Conservation (phyloP, 2,329 filamentous ascomycete species). For the Pestalotiopsis sp. region DNA sequence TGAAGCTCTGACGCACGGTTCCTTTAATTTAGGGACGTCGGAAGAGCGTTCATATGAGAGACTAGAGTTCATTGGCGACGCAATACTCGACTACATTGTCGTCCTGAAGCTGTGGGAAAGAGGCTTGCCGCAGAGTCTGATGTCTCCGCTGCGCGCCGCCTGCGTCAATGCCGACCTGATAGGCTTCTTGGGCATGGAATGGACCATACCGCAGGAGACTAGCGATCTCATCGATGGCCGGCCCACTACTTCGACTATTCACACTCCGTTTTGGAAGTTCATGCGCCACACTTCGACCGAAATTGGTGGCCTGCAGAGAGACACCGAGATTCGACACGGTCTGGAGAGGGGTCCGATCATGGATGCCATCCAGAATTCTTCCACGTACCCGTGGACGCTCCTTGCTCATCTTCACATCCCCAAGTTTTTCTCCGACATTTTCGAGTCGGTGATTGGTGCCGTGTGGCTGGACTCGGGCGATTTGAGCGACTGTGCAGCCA, state of each 20-base stretch:
- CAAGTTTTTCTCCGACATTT: slow-evolving; percentile 83
- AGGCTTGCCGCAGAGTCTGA: slow-evolving; percentile 52
- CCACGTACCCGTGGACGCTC: slow-evolving; percentile 74
- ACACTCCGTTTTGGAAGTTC: slow-evolving; percentile 67
- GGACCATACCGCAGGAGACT: slow-evolving; percentile 37
- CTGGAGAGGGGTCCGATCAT: slow-evolving; percentile 51
- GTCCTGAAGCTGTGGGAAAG: slow-evolving; percentile 61
- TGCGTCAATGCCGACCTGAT: slow-evolving; percentile 82
- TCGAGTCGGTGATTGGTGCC: slow-evolving; percentile 81
- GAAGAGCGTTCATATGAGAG: slow-evolving; percentile 61
- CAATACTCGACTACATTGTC: slow-evolving; percentile 79
- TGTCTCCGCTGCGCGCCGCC: slow-evolving; percentile 77
- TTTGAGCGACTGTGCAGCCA: slow-evolving; percentile 56
- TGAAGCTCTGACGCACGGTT: slow-evolving; percentile 82
- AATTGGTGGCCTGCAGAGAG: slow-evolving; percentile 49
- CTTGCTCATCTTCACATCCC: slow-evolving; percentile 66
- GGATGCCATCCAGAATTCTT: slow-evolving; percentile 49
- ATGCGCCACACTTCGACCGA: slow-evolving; percentile 61
- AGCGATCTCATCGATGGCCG: slow-evolving; percentile 28
- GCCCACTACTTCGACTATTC: slow-evolving; percentile 24
- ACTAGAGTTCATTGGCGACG: slow-evolving; percentile 86
- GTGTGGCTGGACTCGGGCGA: slow-evolving; percentile 80
- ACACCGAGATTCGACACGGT: slow-evolving; percentile 47
- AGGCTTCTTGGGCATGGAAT: slow-evolving; percentile 72
- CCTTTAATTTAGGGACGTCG: slow-evolving; percentile 44